Conservation (phyloP, 2,329 filamentous ascomycete species). For the Penicillium occitanis region DNA sequence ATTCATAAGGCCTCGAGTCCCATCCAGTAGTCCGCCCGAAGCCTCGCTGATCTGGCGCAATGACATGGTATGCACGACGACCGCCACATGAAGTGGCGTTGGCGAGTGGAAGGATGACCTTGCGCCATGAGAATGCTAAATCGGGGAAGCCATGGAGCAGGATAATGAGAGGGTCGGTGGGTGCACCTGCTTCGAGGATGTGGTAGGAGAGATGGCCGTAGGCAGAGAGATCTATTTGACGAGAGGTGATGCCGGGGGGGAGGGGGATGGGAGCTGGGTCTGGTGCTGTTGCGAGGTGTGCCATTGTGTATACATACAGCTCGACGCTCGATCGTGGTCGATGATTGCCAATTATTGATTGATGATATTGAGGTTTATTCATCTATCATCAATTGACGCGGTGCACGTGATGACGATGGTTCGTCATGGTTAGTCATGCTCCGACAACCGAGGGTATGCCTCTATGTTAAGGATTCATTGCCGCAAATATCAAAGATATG, state of each 20-base stretch:
- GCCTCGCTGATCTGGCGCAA: constrained; percentile 67
- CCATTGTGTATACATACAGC: background rate
- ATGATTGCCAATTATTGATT: background rate
- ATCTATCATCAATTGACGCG: background rate
- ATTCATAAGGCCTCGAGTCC: constrained; percentile 52
- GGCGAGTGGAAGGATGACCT: constrained; percentile 60
- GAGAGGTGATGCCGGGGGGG: constrained; percentile 55
- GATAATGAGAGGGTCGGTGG: constrained; percentile 55
- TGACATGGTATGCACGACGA: constrained; percentile 54
- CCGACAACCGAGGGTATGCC: background rate
- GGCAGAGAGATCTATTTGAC: constrained; percentile 59
- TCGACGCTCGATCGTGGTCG: background rate
- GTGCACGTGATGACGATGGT: constrained; percentile 17
- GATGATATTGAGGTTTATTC: background rate
- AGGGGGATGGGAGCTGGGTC: constrained; percentile 53
- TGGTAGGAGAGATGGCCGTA: constrained; percentile 56
- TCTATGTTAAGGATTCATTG: background rate
- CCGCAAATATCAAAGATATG: background rate
- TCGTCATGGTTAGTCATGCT: constrained; percentile 20
- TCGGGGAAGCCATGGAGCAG: constrained; percentile 68
- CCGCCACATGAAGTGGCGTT: constrained; percentile 29
- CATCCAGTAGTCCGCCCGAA: constrained; percentile 66
- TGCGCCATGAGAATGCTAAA: constrained; percentile 68
- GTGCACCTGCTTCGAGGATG: constrained; percentile 55
- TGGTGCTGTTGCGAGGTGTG: constrained; percentile 22